Evolutionary conservation across 371 early-diverging fungal species (phyloP).

Genomic region (Haplosporangium sp.): DNA sequence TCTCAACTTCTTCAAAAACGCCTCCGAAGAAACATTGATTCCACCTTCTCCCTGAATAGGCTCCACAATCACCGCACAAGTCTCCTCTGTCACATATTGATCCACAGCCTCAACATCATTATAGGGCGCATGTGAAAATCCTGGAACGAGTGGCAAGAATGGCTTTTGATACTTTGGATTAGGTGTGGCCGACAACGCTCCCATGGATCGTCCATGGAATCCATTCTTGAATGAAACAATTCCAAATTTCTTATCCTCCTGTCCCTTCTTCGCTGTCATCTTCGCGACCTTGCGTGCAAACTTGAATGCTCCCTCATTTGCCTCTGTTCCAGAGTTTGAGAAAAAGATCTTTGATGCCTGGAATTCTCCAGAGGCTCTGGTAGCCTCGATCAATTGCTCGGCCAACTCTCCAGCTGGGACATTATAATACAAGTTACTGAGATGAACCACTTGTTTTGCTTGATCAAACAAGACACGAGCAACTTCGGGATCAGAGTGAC

Average conservation of each 20-base stretch:
- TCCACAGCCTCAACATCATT: constrained; percentile 77
- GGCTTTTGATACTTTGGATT: constrained; percentile 93
- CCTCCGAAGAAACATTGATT: constrained; percentile 73
- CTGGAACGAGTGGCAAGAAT: constrained; percentile 91
- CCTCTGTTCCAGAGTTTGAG: constrained; percentile 93
- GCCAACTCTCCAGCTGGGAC: constrained; percentile 82
- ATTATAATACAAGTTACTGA: constrained; percentile 88
- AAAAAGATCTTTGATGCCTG: constrained; percentile 81
- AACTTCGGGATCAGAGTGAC: constrained; percentile 83
- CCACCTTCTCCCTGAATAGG: constrained; percentile 98
- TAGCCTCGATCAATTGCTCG: constrained; percentile 70
- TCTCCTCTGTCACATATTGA: constrained; percentile 74
- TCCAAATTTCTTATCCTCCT: constrained; percentile 66
- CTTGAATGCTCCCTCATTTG: constrained; percentile 94
- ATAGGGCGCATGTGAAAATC: constrained; percentile 75
- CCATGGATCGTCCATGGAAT: constrained; percentile 96
- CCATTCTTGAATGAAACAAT: constrained; percentile 88
- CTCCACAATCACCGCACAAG: constrained; percentile 94
- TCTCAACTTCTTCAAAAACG: constrained; percentile 83
- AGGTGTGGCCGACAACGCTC: constrained; percentile 92
- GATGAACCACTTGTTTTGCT: constrained; percentile 79
- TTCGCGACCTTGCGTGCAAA: constrained; percentile 94
- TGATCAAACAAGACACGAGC: constrained; percentile 81
- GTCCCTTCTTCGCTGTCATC: constrained; percentile 69
- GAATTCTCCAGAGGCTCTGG: constrained; percentile 61